A percentile compares a stretch with the other conserved stretches of the same genome.
Evolutionary conservation across 768 basidiomycete species (phyloP).

Genomic region (Suillus subluteus): DNA sequence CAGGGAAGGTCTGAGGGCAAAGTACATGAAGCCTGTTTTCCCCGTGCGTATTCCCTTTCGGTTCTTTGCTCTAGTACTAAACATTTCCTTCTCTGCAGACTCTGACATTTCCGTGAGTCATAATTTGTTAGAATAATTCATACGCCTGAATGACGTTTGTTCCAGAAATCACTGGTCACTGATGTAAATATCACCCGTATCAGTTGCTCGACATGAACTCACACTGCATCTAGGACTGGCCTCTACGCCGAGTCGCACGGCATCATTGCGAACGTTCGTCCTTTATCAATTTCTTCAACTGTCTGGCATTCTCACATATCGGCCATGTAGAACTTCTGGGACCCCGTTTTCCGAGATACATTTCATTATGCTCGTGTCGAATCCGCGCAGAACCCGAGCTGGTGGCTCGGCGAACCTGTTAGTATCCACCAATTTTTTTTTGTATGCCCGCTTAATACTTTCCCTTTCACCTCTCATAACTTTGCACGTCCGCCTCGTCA

Average conservation of each 20-base stretch:
- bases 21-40: conserved; percentile 86
- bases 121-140: not conserved
- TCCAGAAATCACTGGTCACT: conserved; percentile 87
- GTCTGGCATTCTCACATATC: not conserved
- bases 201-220: conserved; percentile 9
- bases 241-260: conserved; percentile 90
- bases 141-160: conserved; percentile 10
- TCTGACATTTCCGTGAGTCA: conserved; percentile 84
- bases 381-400: conserved; percentile 65
- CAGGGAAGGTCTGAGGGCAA: conserved; percentile 82
- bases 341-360: conserved; percentile 60
- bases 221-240: conserved; percentile 65
- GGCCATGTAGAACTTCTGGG: conserved; percentile 79
- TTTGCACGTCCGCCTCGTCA: not conserved
- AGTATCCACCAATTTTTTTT: conserved; percentile 19
- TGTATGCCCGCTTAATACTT: not conserved
- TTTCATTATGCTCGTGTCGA: conserved; percentile 74
- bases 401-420: conserved; percentile 94
- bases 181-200: conserved; percentile 51
- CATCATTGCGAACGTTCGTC: conserved; percentile 81
- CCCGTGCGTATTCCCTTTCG: conserved; percentile 55
- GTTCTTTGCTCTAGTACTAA: conserved; percentile 4
- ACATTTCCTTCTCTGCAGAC: conserved; percentile 49
- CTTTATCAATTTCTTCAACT: not conserved
- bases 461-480: not conserved